phyloP scores from a whole-genome alignment of 176 grass and related monocot species.

The Pontederia paniculata region DNA sequence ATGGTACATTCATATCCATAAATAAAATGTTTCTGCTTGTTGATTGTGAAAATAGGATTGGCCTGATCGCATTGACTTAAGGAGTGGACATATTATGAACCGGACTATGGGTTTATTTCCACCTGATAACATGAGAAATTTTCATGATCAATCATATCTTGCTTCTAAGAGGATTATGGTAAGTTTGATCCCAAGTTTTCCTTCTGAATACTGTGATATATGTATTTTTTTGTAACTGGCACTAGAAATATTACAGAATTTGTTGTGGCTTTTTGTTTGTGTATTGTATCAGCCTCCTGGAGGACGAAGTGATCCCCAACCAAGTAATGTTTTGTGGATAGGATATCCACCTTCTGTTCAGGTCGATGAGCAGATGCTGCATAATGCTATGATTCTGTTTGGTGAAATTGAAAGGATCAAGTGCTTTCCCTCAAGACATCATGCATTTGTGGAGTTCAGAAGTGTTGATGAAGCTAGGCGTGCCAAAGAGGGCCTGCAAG shows the following conservation, averaged over 20 bases:
- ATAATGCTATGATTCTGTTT: constrained; percentile 63
- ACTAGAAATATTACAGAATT: background rate
- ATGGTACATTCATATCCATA: background rate
- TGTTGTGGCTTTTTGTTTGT: constrained; percentile 10
- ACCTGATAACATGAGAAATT: constrained; percentile 29
- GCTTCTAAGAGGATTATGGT: constrained; percentile 23
- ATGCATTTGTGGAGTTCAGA: constrained; percentile 84
- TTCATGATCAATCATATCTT: constrained; percentile 28
- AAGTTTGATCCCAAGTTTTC: background rate
- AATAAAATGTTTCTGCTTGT: no score
- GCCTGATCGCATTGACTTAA: constrained; percentile 8
- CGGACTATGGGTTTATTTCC: constrained; percentile 17
- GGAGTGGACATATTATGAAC: constrained; percentile 21
- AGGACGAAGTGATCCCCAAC: constrained; percentile 36
- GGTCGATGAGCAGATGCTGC: constrained; percentile 62
- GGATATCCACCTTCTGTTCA: constrained; percentile 59
- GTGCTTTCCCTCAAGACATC: constrained; percentile 53
- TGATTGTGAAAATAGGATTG: constrained; percentile 32
- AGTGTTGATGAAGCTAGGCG: constrained; percentile 54
- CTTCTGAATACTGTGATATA: constrained; percentile 19
- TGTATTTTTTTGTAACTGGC: background rate
- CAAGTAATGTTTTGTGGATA: constrained; percentile 81
- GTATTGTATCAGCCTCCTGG: constrained; percentile 28
- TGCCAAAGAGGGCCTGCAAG: constrained; percentile 86
- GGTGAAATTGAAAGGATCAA: constrained; percentile 67